Evolutionary conservation across 169 alveolate genomes (phyloP), one percentile per base, ranked within the genome.

Genomic region (Nephromyces sp.): DNA sequence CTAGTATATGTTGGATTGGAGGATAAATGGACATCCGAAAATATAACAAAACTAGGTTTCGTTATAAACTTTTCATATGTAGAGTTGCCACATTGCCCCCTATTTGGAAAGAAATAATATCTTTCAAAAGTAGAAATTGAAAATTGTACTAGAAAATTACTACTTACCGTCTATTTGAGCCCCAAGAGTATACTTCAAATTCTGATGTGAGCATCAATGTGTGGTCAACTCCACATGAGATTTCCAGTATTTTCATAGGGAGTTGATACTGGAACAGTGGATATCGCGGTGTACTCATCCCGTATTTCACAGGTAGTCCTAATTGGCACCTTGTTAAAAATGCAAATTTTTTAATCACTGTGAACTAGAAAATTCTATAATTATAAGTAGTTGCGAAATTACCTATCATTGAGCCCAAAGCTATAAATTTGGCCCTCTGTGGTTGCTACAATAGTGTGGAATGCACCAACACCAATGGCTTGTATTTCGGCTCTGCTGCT

Each of bases 141-240:
- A n/a, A n/a, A n/a, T n/a, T n/a, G n/a, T n/a, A n/a, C n/a, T n/a
- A n/a, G n/a, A n/a, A n/a, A n/a, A n/a, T 15, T 31, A 5, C 6
- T 4, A 6, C 77, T 52, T 31, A 71, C 77, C 30, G 27, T 61
- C 5, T 15, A 15, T 71, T 71, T 1, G 72, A 57, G 1, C 78
- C 78, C 78, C 78, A 72, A 43, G 78, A 61, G 72, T 63, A 72
- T 29, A 72, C 78, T 22, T 29, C 27, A n/a, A 70, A 70, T n/a
- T 57, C 32, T 0, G 8, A 64, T 24, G 35, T 34, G 27, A 72
- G 53, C 15, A 64, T 29, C n/a, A 72, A 63, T 5, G 78, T 21
- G 74, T 66, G 75, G 24, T 66, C 70, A 6, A 74, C 75, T 32
- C 75, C 81, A 57, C 75, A 66, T 30, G 6, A 32, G 22, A 66